Base-by-base conservation (phyloP, 164 flowering plant genomes). In the Cinnamomum chago region DNA sequence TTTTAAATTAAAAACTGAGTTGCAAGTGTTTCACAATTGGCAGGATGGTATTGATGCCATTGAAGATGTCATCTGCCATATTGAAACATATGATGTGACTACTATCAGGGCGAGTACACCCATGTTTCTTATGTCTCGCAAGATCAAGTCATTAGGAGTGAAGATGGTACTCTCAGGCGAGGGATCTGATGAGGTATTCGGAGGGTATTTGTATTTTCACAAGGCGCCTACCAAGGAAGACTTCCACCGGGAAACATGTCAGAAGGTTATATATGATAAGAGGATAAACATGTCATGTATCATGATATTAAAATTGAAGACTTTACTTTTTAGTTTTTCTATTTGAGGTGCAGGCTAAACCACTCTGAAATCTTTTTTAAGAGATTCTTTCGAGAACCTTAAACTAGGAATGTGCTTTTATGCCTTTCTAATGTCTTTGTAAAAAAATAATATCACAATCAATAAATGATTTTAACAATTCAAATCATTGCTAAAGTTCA, bases 91-190 rank as follows among this genome's bases (percentile, higher is more conserved):
- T 78, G 98, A 95, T 80, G 98, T 95, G 5, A 95, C 98, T 0
- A 92, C 99, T 11, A 88, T 95, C 75, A 84, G 99, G 73, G 99
- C 99, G n/a, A 95, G 98, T 82, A 95, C 97, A 4, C 97, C 98
- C 15, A 95, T 95, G 99, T 95, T 93, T 82, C 89, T 95, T 1
- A 91, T 95, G 94, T 83, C 99, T 2, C 90, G 98, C 10, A 95
- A 95, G 84, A 95, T 95, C 58, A 95, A 95, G 79, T 86, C 98
- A 1, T 81, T 91, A 0, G 98, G 98, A 20, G 98, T 95, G n/a
- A 95, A 95, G 82, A 93, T 93, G 98, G 98, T 95, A 50, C 73
- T 95, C 11, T 95, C 98, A 25, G 97, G 97, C 18, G 98, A 95
- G 82, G 98, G 98, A 1, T 83, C 98, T 27, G 97, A 95, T 79